Conservation (phyloP, 805 yeast genomes). For the Zygosaccharomyces bisporus region DNA sequence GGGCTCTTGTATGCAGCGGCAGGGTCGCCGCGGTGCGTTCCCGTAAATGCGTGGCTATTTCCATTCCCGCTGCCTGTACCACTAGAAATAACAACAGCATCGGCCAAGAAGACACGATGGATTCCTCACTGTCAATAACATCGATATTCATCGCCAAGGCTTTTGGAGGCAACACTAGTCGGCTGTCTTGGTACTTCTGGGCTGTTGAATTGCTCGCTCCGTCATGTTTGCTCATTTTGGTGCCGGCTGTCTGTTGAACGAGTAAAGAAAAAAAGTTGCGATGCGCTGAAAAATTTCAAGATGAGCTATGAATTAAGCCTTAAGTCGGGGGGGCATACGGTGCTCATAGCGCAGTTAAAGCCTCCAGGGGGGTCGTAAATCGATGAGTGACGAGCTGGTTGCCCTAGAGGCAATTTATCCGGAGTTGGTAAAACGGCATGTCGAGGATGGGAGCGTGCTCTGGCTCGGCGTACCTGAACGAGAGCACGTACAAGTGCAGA, state of each 20-base stretch:
- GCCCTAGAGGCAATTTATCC: conserved; percentile 90
- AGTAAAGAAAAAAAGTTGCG: conserved; percentile 3
- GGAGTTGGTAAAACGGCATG: conserved; percentile 42
- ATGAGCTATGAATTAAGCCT: neutral
- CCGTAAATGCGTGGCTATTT: neutral
- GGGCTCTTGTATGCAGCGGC: too few relatives aligned
- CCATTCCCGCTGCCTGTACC: neutral
- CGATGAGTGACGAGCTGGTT: conserved; percentile 52
- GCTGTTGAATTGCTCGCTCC: neutral
- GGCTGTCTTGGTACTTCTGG: neutral
- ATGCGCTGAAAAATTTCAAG: conserved; percentile 4
- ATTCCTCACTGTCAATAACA: neutral
- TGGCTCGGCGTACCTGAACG: conserved; percentile 56
- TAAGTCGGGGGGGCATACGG: neutral
- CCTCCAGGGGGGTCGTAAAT: conserved; percentile 29
- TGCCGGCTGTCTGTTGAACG: conserved; percentile 1
- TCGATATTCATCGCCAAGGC: neutral
- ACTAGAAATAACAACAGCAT: neutral
- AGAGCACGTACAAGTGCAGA: conserved; percentile 53
- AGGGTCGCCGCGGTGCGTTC: too few relatives aligned
- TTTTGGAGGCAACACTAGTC: neutral
- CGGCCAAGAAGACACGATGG: conserved; percentile 6
- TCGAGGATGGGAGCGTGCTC: conserved; percentile 40
- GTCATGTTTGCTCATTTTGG: neutral
- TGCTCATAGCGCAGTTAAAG: conserved; percentile 44